Evolutionary conservation across 2,329 filamentous ascomycete genomes (phyloP).

Genomic region (Fusarium veterinarium): DNA sequence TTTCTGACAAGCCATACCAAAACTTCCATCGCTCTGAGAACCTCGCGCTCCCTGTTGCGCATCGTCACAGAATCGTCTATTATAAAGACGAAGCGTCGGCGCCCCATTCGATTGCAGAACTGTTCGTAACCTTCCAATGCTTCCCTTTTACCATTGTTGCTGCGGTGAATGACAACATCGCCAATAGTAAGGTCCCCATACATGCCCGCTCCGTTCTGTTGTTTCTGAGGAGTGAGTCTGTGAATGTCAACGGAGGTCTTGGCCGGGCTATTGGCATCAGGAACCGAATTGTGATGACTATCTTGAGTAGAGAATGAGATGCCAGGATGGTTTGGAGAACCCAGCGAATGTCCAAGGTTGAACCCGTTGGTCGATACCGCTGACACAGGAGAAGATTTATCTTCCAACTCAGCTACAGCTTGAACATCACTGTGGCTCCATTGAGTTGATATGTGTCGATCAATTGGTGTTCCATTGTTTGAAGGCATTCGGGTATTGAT

Average conservation of each 20-base stretch:
- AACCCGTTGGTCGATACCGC: background rate
- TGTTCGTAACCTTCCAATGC: background rate
- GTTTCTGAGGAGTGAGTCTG: background rate
- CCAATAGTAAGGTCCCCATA: background rate
- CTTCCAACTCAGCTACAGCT: background rate
- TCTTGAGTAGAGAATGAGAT: background rate
- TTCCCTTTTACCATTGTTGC: background rate
- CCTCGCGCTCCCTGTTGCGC: background rate
- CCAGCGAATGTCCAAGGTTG: background rate
- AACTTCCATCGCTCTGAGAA: background rate
- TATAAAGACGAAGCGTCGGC: constrained; percentile 22
- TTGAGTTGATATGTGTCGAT: background rate
- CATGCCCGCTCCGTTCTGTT: background rate
- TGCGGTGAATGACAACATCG: background rate
- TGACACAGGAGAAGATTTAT: background rate
- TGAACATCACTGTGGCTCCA: no score
- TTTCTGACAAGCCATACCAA: constrained; percentile 14
- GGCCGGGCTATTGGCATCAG: background rate
- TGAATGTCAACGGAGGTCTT: background rate
- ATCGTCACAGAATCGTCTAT: constrained; percentile 31
- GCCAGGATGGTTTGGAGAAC: background rate
- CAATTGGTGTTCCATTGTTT: background rate
- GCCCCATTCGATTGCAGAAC: background rate
- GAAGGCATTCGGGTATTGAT: background rate
- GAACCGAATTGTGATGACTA: background rate